Percentiles rank a stretch among this genome's conserved stretches.
phyloP scores from a whole-genome alignment of 768 basidiomycete species.

The Suillus plorans region DNA sequence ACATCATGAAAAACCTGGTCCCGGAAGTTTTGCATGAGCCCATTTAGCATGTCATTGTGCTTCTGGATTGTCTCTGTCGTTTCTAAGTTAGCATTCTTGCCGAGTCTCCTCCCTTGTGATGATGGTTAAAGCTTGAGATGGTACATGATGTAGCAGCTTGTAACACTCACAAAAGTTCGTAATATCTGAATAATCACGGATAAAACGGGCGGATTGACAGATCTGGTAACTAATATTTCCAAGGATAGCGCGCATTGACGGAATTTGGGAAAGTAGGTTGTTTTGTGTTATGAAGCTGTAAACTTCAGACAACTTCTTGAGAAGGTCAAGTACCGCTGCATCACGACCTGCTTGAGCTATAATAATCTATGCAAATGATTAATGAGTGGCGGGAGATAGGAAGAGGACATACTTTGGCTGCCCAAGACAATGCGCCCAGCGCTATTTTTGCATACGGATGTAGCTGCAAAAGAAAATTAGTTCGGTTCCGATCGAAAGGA shows the following conservation, averaged over 20 bases:
- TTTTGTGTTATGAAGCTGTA: slow-evolving; percentile 3
- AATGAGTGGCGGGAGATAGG: background rate
- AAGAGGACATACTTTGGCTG: background rate
- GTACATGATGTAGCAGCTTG: no score
- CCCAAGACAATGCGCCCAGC: background rate
- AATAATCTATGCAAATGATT: background rate
- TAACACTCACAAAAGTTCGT: no score
- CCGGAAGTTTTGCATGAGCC: slow-evolving; percentile 4
- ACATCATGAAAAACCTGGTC: background rate
- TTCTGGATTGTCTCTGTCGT: background rate
- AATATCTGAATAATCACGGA: no score
- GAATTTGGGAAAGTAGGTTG: background rate
- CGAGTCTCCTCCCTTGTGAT: background rate
- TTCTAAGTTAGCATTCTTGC: background rate
- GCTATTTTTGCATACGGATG: no score
- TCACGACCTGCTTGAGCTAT: background rate
- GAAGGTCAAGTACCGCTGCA: background rate
- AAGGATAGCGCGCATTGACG: background rate
- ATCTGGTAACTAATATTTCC: background rate
- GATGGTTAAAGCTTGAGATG: background rate
- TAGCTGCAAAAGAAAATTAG: no score
- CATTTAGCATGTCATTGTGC: background rate
- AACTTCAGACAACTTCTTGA: background rate
- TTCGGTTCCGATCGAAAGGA: no score
- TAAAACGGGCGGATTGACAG: no score